phyloP scores from a whole-genome alignment of 768 basidiomycete species.

The Scleroderma citrinum region DNA sequence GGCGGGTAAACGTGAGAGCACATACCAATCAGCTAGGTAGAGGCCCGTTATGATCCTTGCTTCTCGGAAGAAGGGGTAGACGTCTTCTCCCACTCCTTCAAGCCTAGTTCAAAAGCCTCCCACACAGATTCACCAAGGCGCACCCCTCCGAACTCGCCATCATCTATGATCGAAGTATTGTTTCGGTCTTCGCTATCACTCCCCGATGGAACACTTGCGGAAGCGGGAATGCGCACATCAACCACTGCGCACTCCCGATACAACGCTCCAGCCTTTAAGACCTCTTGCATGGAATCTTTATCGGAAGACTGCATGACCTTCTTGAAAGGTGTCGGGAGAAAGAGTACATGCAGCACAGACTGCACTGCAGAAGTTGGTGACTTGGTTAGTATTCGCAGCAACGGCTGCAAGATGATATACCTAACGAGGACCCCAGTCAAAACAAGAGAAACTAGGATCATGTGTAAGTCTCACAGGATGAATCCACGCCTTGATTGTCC shows the following conservation, averaged over 20 bases:
- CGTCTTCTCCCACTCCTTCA: constrained; percentile 60
- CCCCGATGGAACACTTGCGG: constrained; percentile 15
- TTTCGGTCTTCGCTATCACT: constrained; percentile 22
- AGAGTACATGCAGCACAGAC: constrained; percentile 73
- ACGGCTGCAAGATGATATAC: constrained; percentile 60
- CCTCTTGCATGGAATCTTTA: constrained; percentile 42
- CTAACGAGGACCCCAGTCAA: constrained; percentile 30
- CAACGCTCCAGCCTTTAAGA: constrained; percentile 70
- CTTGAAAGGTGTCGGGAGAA: constrained; percentile 77
- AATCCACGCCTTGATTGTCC: constrained; percentile 39
- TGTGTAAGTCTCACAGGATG: constrained; percentile 38
- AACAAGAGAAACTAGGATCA: neutral
- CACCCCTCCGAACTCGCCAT: constrained; percentile 70
- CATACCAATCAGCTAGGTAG: constrained; percentile 14
- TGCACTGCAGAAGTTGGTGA: constrained; percentile 61
- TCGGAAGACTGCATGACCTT: constrained; percentile 28
- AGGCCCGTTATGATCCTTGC: constrained; percentile 14
- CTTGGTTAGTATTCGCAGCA: constrained; percentile 66
- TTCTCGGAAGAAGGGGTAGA: constrained; percentile 16
- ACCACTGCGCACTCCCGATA: constrained; percentile 75
- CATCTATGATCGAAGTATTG: constrained; percentile 43
- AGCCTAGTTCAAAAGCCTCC: constrained; percentile 65
- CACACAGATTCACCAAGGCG: constrained; percentile 61
- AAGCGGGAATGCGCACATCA: constrained; percentile 33
- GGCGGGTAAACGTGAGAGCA: neutral